Base-by-base conservation (phyloP, 2,329 filamentous ascomycete species). In the Trichoderma breve region DNA sequence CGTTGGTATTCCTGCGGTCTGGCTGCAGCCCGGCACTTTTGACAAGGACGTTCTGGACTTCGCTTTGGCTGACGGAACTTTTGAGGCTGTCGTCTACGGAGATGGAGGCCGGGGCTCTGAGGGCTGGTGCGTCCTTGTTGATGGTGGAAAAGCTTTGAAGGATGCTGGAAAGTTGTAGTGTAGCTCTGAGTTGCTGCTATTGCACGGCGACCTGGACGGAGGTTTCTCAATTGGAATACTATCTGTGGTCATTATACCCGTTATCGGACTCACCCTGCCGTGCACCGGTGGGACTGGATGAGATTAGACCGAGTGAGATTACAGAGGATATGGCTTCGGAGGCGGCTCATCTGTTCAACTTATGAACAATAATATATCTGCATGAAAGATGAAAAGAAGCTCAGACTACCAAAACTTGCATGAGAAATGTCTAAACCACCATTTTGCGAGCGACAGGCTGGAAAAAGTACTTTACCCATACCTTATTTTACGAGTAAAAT, bases 11-110 rank as follows among this genome's bases (percentile, higher is more conserved):
- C 87, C 89, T 21, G 88, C 93, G 30, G 90, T 97, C 6, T 97
- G 93, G 92, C 83, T 98, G 75, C 96, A 98, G 83, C 96, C 96
- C 0, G 96, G 95, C 1, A 95, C 90, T 18, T 98, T 92, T 79
- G 90, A 97, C 79, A 89, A 92, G 66, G 89, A 90, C 72, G 92
- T 94, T 26, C 79, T 97, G 74, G 83, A 87, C 53, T 94, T 88
- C 80, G 94, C 93, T 3, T 84, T 86, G 26, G 81, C 78, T 73
- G 84, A 92, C 74, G 83, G 81, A 6, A 83, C 82, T 21, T 97
- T 96, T 77, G 84, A 90, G 75, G 89, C 90, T 47, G 91, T 94
- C 43, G 91, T 93, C 55, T 89, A 85, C 73, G 90, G 86, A 7
- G 84, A 91, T 47, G 89, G 90, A 32, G 90, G 91, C 30, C 78